Percentiles rank a stretch among this genome's conserved stretches.
Conservation (phyloP, 2,329 filamentous ascomycete species). For the Blumeriella jaapii region DNA sequence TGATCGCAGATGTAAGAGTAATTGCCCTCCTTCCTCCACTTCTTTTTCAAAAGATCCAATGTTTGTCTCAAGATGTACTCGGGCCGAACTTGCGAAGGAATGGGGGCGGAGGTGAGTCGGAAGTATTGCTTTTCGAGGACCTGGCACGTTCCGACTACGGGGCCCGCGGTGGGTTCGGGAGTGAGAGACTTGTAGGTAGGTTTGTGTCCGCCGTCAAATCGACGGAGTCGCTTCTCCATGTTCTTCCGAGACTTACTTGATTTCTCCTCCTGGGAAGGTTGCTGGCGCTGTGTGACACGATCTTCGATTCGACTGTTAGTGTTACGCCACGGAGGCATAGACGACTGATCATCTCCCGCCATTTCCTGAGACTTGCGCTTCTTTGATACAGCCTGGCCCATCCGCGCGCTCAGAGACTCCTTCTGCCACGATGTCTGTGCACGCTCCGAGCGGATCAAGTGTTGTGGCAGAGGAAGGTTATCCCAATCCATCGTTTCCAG, state of each 20-base stretch:
- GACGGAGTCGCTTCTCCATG: slow-evolving; percentile 79
- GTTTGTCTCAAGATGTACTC: slow-evolving; percentile 70
- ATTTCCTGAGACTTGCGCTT: slow-evolving; percentile 74
- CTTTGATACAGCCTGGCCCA: slow-evolving; percentile 34
- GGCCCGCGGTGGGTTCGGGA: slow-evolving; percentile 48
- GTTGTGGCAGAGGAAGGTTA: slow-evolving; percentile 70
- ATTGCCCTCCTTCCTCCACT: slow-evolving; percentile 88
- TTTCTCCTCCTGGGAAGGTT: slow-evolving; percentile 38
- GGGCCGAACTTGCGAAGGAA: slow-evolving; percentile 80
- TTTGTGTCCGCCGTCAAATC: slow-evolving; percentile 63
- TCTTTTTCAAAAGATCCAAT: slow-evolving; percentile 79
- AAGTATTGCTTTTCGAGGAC: slow-evolving; percentile 88
- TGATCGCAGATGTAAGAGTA: slow-evolving; percentile 98
- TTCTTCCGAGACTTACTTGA: slow-evolving; percentile 84
- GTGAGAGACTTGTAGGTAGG: slow-evolving; percentile 40
- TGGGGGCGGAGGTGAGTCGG: slow-evolving; percentile 80
- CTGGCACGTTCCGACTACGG: slow-evolving; percentile 77
- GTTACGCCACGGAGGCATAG: slow-evolving; percentile 60
- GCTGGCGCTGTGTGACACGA: slow-evolving; percentile 51
- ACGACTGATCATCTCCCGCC: slow-evolving; percentile 41
- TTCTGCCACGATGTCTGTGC: slow-evolving; percentile 34
- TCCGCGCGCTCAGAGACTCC: slow-evolving; percentile 19
- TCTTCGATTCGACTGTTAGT: slow-evolving; percentile 58
- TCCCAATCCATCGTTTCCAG: slow-evolving; percentile 75
- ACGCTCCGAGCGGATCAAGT: slow-evolving; percentile 60